Base-by-base conservation (phyloP, 306 rosid genomes). In the Pyrus bretschneideri region DNA sequence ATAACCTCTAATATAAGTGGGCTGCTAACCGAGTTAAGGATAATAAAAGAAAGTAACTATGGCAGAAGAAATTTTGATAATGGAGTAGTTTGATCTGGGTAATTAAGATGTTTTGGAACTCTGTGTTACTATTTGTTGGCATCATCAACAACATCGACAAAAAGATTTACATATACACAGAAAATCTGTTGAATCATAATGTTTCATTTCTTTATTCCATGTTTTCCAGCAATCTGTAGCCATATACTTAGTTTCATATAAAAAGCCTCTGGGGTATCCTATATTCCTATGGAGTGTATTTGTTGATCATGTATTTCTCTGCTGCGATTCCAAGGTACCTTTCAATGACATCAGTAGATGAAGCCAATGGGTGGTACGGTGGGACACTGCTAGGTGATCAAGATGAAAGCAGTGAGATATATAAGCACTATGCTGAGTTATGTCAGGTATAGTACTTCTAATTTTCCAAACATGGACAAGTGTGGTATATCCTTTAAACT, bases 291-390 rank as follows among this genome's bases (percentile, higher is more conserved):
- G 44, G 66, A 31, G 52, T 70, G 64, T 74, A 70, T 75, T 31
- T 17, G 49, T 70, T 81, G 65, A 71, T 80, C 64, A 33, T 80
- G 72, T 74, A 21, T 78, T 55, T 70, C 21, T 73, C 57, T 73
- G 71, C 74, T 69, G 72, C 40, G 71, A 71, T 75, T 80, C 78
- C 51, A 76, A 94, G 98, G 89, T 94, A 92, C 85, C 89, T 86
- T 60, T 84, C 86, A 77, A 85, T 91, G 87, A 88, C 96, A 70
- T 85, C 92, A 15, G 82, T 84, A 44, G 87, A 88, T 71, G 93
- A 95, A 83, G 86, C 89, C 45, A 89, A 89, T 29, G 97, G 97
- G 65, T 95, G 97, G 97, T 95, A 88, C 46, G 96, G 97, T 76
- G 98, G 98, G 60, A 84, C 89, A 9, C 87, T 95, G 81, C 87